Evolutionary conservation across 768 basidiomycete species (phyloP), one percentile per base, ranked within the genome.

Genomic region (Clitopilus passeckerianus): DNA sequence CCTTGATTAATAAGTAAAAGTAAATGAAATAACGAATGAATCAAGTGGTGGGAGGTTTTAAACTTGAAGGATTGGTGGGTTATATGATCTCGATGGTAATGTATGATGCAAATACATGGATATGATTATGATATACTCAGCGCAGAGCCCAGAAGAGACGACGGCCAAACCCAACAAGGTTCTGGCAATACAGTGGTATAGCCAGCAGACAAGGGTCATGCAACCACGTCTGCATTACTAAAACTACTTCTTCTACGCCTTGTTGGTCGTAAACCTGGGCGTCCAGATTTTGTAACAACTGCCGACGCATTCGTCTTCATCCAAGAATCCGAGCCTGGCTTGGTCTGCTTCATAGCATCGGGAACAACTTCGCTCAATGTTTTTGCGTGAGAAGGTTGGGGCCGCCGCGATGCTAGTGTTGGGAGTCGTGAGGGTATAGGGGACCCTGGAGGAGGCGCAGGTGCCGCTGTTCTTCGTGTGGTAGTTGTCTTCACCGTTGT

Each of bases 231-330:
- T 3, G 89, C 91, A 58, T 87, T 80, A 68, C 93, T 93, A 72
- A 94, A 94, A 66, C 93, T 94, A 68, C 92, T 93, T 60, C 92
- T 79, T 67, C 92, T 77, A 61, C 90, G 81, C 63, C 91, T 80
- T 54, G 91, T 83, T 44, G 77, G 87, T 56, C 92, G 80, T 61
- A 92, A 74, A 1, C 86, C 85, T 7, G 92, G 92, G 37, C 91
- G 84, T 62, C 83, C 86, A 1, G 85, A 80, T 70, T 90, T 93
- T 37, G 85, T 82, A 41, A 93, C 87, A 34, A 92, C 85, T 2
- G 86, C 83, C 57, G 79, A 80, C 0, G 79, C 79, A 67, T 88
- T 87, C 41, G 84, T 85, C 63, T 83, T 87, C 76, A 93, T 90
- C 92, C 92, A 93, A 2, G 86, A 82, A 71, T 86, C 81, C 8